Evolutionary conservation across 371 early-diverging fungal genomes (phyloP).

Genomic region (Batrachochytrium dendrobatidis): DNA sequence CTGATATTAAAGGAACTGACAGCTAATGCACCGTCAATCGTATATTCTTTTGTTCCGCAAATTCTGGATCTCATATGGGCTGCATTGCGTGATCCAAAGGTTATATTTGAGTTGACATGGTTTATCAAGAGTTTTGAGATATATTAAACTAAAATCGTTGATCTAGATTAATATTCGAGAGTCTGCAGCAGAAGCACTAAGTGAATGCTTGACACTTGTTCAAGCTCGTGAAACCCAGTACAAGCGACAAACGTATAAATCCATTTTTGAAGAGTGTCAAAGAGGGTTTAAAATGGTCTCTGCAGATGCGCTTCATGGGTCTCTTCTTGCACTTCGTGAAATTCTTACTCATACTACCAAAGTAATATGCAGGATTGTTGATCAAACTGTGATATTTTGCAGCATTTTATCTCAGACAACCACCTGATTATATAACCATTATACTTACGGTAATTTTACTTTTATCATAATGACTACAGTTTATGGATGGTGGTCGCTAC

Average conservation of each 20-base stretch:
- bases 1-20: slow-evolving; percentile 78
- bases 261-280: slow-evolving; percentile 79
- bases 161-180: slow-evolving; percentile 61
- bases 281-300: slow-evolving; percentile 63
- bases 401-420: not conserved
- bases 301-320: slow-evolving; percentile 84
- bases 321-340: slow-evolving; percentile 74
- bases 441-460: not conserved
- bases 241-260: slow-evolving; percentile 64
- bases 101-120: slow-evolving; percentile 25
- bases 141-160: not conserved
- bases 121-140: not conserved
- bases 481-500: slow-evolving; percentile 42
- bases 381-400: not conserved
- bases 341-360: slow-evolving; percentile 75
- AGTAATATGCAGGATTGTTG: slow-evolving; percentile 47
- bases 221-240: slow-evolving; percentile 70
- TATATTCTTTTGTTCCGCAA: slow-evolving; percentile 76
- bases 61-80: slow-evolving; percentile 85
- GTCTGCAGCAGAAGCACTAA: slow-evolving; percentile 82
- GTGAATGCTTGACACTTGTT: slow-evolving; percentile 74
- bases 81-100: slow-evolving; percentile 76
- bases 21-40: slow-evolving; percentile 72
- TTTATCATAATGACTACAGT: not conserved
- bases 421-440: too few species aligned